Percentiles rank a stretch among this genome's conserved stretches.
These are phyloP conservation scores for Niebla homalea DNA, from an alignment of 495 filamentous ascomycete genomes.

Conservation along the genomic window DNA sequence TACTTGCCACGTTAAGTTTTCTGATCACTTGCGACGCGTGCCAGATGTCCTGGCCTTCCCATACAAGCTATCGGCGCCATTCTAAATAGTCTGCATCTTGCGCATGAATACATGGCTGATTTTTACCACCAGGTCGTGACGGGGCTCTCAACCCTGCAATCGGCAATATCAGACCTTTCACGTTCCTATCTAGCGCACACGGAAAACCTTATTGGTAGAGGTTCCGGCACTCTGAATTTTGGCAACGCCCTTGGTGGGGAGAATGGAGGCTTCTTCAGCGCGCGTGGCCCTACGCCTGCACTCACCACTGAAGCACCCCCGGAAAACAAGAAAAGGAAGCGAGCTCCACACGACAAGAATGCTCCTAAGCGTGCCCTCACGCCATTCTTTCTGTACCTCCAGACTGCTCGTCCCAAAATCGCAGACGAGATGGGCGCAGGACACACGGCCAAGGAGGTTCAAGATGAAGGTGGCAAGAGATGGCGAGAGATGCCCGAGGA, in stretches of 20 bases:
- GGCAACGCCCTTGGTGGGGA: constrained; percentile 29
- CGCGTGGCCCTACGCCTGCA: constrained; percentile 18
- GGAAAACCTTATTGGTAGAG: constrained; percentile 59
- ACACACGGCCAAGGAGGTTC: constrained; percentile 65
- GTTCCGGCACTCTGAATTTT: constrained; percentile 37
- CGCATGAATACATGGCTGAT: constrained; percentile 7
- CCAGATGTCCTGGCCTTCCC: constrained; percentile 6
- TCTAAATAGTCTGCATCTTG: constrained; percentile 16
- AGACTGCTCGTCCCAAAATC: constrained; percentile 65
- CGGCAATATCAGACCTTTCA: constrained; percentile 57
- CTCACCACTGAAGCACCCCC: constrained; percentile 30
- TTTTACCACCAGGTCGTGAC: constrained; percentile 51
- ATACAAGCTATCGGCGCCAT: constrained; percentile 11
- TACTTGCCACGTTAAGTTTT: neutral
- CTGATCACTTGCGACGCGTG: constrained; percentile 8
- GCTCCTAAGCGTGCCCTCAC: constrained; percentile 88
- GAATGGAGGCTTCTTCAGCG: constrained; percentile 23
- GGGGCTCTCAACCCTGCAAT: constrained; percentile 57
- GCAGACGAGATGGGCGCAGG: constrained; percentile 57
- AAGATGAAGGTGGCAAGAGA: constrained; percentile 67
- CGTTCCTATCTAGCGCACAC: constrained; percentile 72
- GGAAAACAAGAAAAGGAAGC: constrained; percentile 71
- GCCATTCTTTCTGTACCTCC: constrained; percentile 88
- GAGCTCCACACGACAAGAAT: constrained; percentile 71
- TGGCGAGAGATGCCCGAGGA: constrained; percentile 56